A percentile compares a stretch with the other conserved stretches of the same genome.
Conservation (phyloP, 441 rosid genomes). For the Erodium texanum region DNA sequence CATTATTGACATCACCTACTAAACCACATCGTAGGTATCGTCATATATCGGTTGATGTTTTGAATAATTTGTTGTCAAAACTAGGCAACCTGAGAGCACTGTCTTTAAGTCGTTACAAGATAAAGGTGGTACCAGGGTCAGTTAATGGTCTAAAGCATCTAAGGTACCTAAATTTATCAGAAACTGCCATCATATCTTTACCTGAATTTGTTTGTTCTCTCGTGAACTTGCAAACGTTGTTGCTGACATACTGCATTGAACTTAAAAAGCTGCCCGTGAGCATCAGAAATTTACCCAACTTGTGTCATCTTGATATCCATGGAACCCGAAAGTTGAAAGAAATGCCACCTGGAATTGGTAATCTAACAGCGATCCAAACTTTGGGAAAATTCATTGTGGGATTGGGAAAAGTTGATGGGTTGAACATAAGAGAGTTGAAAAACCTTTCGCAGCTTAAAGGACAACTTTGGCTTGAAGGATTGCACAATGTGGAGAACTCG, state of each 20-base stretch:
- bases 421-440: constrained; percentile 15
- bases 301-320: constrained; percentile 1
- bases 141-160: constrained; percentile 9
- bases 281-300: neutral
- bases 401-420: neutral
- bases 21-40: neutral
- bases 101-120: neutral
- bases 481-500: constrained; percentile 14
- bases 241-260: rapidly evolving
- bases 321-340: neutral
- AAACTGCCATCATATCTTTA: neutral
- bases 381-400: constrained; percentile 12
- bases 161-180: constrained; percentile 2
- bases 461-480: constrained; percentile 8
- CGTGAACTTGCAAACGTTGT: constrained; percentile 8
- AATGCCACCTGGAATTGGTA: constrained; percentile 5
- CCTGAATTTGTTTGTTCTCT: neutral
- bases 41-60: neutral
- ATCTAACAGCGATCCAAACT: neutral
- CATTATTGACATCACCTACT: neutral
- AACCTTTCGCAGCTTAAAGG: constrained; percentile 11
- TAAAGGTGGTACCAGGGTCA: neutral
- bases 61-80: neutral
- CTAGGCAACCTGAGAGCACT: neutral
- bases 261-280: neutral